Base-by-base conservation (phyloP, 371 early-diverging fungal species). In the Mortierella sp. region DNA sequence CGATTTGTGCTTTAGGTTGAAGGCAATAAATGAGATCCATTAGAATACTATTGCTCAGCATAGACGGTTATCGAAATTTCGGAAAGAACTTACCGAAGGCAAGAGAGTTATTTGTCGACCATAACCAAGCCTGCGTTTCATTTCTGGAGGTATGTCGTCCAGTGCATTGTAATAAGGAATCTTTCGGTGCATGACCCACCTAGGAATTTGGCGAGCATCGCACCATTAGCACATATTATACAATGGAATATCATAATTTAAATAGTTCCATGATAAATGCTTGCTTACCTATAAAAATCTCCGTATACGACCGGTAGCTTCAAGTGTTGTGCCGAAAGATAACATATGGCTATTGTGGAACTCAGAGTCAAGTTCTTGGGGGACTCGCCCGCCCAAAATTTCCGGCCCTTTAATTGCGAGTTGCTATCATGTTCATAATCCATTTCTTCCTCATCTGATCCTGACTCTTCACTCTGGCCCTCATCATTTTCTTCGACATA, bases 271-370 rank as follows among this genome's bases (percentile, higher is more conserved):
- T 51, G 26, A 14, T 47, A 35, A 35, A 35, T 35, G 18, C 47
- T 5, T 35, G 6, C 66, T 37, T 70, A 64, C 79, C 75, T 62
- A 62, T 63, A 62, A 63, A 81, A 75, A 28, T 81, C 81, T 10
- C 65, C 81, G 26, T 72, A 35, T 54, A 72, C 54, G 6, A 81
- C 72, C 10, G 81, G 81, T 37, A 75, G n/a, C 22, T 69, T 59
- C 54, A 81, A 49, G 28, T 81, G 73, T 37, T 54, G 62, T 2
- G 76, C 64, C 20, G 81, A 32, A 20, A 81, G 58, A 55, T 69
- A 81, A 26, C 76, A 70, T 6, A 81, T 66, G 9, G 61, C 66
- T n/a, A 75, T 57, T 9, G 62, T 60, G 52, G 18, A 61, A 0
- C 39, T 24, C 47, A 75, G 30, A 5, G 40, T 35, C 47, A 60